Percentiles rank a stretch among this genome's conserved stretches.
Evolutionary conservation across 257 asterid genomes (phyloP).

Genomic region (Gentiana straminea): DNA sequence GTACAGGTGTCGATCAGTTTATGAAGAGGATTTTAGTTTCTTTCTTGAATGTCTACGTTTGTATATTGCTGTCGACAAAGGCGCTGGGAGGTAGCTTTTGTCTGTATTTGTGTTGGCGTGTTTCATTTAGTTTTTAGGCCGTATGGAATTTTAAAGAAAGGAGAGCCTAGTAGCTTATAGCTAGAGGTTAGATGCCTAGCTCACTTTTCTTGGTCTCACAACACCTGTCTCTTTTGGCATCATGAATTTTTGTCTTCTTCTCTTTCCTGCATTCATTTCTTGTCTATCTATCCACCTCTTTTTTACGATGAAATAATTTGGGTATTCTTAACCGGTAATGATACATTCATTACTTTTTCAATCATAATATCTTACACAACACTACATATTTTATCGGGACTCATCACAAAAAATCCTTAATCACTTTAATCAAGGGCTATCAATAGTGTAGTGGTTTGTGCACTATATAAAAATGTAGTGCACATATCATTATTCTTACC

Average conservation of each 20-base stretch:
- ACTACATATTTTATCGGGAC: too few relatives aligned
- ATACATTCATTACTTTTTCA: too few relatives aligned
- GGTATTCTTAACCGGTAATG: too few relatives aligned
- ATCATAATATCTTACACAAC: too few relatives aligned
- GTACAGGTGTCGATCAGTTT: constrained; percentile 10
- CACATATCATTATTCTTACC: too few relatives aligned
- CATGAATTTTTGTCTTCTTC: too few relatives aligned
- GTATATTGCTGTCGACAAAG: constrained; percentile 23
- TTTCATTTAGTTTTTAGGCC: constrained; percentile 26
- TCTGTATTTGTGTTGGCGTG: constrained; percentile 33
- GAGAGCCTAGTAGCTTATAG: constrained; percentile 25
- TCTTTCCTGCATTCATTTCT: background rate
- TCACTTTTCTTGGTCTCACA: constrained; percentile 3
- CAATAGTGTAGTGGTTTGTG: too few relatives aligned
- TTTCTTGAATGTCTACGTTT: constrained; percentile 30
- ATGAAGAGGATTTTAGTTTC: constrained; percentile 3
- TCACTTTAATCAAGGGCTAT: too few relatives aligned
- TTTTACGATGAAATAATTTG: too few relatives aligned
- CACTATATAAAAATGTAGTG: too few relatives aligned
- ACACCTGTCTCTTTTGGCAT: background rate
- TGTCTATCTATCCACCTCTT: too few relatives aligned
- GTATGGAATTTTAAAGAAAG: constrained; percentile 70
- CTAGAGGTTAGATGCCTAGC: background rate
- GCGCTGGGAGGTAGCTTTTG: constrained; percentile 37
- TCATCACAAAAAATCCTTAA: too few relatives aligned